A percentile compares a stretch with the other conserved stretches of the same genome.
Conservation (phyloP, 2,329 filamentous ascomycete species). For the Fusarium devonianum region DNA sequence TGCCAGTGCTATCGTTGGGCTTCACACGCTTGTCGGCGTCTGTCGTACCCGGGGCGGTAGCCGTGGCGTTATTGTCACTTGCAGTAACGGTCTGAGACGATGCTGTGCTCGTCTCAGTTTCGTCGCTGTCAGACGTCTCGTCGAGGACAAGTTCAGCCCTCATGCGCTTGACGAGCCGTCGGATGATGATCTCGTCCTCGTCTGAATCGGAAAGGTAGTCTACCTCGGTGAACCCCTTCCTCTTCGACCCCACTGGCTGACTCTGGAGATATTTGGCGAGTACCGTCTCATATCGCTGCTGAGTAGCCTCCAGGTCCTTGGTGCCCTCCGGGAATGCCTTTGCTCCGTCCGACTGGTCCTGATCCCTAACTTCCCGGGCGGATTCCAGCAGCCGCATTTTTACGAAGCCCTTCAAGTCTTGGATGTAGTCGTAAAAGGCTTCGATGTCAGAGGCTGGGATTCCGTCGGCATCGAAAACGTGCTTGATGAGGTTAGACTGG, state of each 20-base stretch:
- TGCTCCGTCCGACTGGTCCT: slow-evolving; percentile 60
- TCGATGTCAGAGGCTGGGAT: slow-evolving; percentile 75
- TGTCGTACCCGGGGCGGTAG: slow-evolving; percentile 28
- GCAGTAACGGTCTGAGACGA: slow-evolving; percentile 42
- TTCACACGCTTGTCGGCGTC: slow-evolving; percentile 51
- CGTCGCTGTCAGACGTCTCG: slow-evolving; percentile 60
- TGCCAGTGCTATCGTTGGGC: slow-evolving; percentile 57
- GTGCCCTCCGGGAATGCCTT: slow-evolving; percentile 59
- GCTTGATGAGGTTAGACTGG: slow-evolving; percentile 84
- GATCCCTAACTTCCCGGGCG: slow-evolving; percentile 67
- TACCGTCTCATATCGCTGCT: slow-evolving; percentile 62
- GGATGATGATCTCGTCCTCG: slow-evolving; percentile 59
- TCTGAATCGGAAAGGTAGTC: slow-evolving; percentile 59
- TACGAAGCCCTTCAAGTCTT: slow-evolving; percentile 77
- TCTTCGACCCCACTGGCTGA: slow-evolving; percentile 49
- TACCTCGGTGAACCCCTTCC: slow-evolving; percentile 61
- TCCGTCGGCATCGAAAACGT: slow-evolving; percentile 75
- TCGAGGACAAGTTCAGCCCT: slow-evolving; percentile 66
- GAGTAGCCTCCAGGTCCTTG: slow-evolving; percentile 57
- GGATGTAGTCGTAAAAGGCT: slow-evolving; percentile 78
- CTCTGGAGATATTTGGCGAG: slow-evolving; percentile 56
- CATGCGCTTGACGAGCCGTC: slow-evolving; percentile 67
- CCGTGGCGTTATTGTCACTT: slow-evolving; percentile 40
- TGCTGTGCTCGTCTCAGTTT: slow-evolving; percentile 46
- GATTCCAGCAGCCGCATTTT: slow-evolving; percentile 72